These are phyloP conservation scores for Russula compacta DNA, from an alignment of 768 basidiomycete species.

Conservation along the genomic window DNA sequence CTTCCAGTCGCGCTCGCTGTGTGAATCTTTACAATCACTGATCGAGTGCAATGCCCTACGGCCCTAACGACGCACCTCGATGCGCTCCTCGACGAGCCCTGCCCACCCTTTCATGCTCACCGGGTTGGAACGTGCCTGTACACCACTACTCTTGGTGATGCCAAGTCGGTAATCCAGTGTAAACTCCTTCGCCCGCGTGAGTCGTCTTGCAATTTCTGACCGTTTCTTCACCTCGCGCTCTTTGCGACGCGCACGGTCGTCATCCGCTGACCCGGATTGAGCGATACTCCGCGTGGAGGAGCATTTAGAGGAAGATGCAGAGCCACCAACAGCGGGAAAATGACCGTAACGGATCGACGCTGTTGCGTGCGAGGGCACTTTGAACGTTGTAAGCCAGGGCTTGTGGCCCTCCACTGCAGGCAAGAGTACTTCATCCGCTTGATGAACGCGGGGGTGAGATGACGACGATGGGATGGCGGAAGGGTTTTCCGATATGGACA, in stretches of 20 bases:
- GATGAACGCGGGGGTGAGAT: conserved; percentile 11
- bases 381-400: conserved; percentile 67
- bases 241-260: conserved; percentile 34
- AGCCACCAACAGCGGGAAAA: conserved; percentile 24
- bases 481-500: background rate
- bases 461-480: background rate
- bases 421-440: conserved; percentile 41
- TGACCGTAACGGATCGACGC: conserved; percentile 47
- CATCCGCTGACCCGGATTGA: conserved; percentile 20
- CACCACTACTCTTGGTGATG: conserved; percentile 27
- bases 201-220: conserved; percentile 42
- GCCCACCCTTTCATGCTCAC: conserved; percentile 66
- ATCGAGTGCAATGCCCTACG: background rate
- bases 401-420: conserved; percentile 47
- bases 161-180: conserved; percentile 73
- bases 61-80: conserved; percentile 45
- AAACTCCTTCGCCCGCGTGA: conserved; percentile 58
- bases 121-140: conserved; percentile 39
- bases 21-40: background rate
- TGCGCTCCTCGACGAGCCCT: conserved; percentile 65
- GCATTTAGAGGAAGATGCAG: conserved; percentile 8
- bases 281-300: background rate
- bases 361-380: conserved; percentile 44
- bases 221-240: conserved; percentile 46
- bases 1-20: conserved; percentile 57